Evolutionary conservation across 148 eudicot genomes (phyloP), one percentile per base, ranked within the genome.

Genomic region (Chenopodium quinoa): DNA sequence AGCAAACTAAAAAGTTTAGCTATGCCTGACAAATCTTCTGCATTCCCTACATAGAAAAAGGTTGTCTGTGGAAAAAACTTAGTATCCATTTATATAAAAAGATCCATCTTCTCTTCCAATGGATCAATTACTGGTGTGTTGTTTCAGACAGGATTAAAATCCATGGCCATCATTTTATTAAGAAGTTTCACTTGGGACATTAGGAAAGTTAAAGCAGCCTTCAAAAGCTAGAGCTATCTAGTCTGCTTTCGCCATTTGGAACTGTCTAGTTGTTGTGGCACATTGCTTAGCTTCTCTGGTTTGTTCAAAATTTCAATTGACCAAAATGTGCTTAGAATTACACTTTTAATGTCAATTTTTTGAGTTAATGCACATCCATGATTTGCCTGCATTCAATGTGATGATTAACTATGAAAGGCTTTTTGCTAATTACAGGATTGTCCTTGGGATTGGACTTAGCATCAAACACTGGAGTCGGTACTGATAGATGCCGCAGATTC

Each of bases 391-490:
- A 46, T 40, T 9, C 20, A 70, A 34, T 63, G 22, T 22, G 9
- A 32, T 46, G 47, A 47, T 50, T 69, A 4, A 69, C 17, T 44
- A 47, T 72, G 56, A 73, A 58, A 60, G 71, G 34, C 0, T 62
- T n/a, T 31, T 40, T 17, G 16, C 58, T 71, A 76, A 0, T 46
- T 60, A 56, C 91, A 95, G 97, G 99, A 71, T 79, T 80, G 73
- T 91, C 97, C 19, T 71, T 92, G 87, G 91, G 94, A 19, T 72
- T 89, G 88, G 85, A 83, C 80, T 77, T 91, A 80, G 85, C 79
- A 47, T 82, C 89, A 71, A 66, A 70, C 73, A 63, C 54, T 79
- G 90, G 89, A 50, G 54, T 37, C 10, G 78, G 77, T 60, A 67
- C 78, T 2, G 82, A 78, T 69, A 91, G 89, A 87, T 75, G 90